Percentiles rank a stretch among this genome's conserved stretches.
These are phyloP conservation scores for Psidium friedrichsthalianum DNA, from an alignment of 345 rosid species.

Conservation along the genomic window DNA sequence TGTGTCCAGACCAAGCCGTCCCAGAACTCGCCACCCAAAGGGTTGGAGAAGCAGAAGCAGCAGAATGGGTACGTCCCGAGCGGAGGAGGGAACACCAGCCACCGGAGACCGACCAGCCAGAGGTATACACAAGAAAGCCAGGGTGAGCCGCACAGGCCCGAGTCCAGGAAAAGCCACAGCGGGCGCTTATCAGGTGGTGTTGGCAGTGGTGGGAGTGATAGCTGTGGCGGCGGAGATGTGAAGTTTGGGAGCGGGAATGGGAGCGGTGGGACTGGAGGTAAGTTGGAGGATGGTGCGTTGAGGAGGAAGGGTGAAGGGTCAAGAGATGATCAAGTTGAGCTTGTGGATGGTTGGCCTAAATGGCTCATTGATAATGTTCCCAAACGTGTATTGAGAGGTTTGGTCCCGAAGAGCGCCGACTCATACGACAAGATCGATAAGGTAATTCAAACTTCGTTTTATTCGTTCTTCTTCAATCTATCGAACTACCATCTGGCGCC, in stretches of 20 bases:
- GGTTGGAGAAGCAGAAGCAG: conserved; percentile 30
- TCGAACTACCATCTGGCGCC: background rate
- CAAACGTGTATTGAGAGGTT: conserved; percentile 29
- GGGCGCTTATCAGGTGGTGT: background rate
- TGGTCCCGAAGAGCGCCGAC: conserved; percentile 52
- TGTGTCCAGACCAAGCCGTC: conserved; percentile 37
- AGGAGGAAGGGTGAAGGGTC: background rate
- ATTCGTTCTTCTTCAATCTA: background rate
- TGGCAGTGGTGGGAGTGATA: background rate
- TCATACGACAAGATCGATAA: conserved; percentile 52
- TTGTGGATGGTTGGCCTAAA: conserved; percentile 53
- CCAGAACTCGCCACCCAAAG: conserved; percentile 18
- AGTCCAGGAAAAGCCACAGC: background rate
- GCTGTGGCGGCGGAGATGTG: background rate
- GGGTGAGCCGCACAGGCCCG: background rate
- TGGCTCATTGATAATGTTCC: conserved; percentile 54
- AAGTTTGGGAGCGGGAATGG: background rate
- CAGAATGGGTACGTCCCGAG: conserved; percentile 27
- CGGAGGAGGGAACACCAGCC: conserved; percentile 1
- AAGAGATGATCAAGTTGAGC: conserved; percentile 10
- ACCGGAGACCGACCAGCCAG: conserved; percentile 36
- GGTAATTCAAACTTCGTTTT: conserved; percentile 11
- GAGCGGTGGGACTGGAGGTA: background rate
- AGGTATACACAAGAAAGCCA: conserved; percentile 4
- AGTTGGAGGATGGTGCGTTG: background rate